Percentiles rank a stretch among this genome's conserved stretches.
Conservation (phyloP, 192 early-diverging fungal species). For the Backusella tuberculispora region DNA sequence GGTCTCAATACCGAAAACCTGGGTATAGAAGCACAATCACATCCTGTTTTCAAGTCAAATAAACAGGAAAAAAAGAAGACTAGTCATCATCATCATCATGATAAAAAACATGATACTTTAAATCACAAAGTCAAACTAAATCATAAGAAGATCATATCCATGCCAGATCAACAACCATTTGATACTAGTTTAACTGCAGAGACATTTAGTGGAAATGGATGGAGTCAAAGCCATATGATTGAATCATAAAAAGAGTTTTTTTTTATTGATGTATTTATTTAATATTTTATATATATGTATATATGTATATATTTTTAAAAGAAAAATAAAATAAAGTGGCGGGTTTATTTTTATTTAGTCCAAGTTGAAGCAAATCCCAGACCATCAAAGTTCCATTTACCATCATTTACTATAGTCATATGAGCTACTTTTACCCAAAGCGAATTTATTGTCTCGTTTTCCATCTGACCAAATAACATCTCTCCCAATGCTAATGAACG, state of each 20-base stretch:
- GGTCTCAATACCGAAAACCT: conserved; percentile 68
- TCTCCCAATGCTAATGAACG: conserved; percentile 55
- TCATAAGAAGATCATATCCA: not conserved
- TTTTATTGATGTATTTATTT: not conserved
- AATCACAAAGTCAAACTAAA: not conserved
- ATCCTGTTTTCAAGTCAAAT: not conserved
- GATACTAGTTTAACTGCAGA: conserved; percentile 20
- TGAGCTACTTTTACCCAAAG: conserved; percentile 43
- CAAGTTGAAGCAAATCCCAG: conserved; percentile 34
- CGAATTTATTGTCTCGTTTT: not conserved
- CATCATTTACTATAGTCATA: conserved; percentile 36
- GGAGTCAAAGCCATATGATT: conserved; percentile 25
- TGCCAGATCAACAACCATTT: conserved; percentile 10
- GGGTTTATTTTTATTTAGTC: not conserved
- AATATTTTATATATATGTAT: not conserved
- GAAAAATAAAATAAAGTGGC: not conserved
- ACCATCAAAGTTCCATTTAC: conserved; percentile 40
- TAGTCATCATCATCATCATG: not conserved
- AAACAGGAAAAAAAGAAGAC: conserved; percentile 5
- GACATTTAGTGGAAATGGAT: conserved; percentile 26
- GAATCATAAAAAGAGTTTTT: conserved; percentile 6
- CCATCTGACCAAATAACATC: conserved; percentile 36
- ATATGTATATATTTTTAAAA: not conserved
- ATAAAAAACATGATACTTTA: not conserved
- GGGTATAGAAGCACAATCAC: conserved; percentile 27